A percentile compares a stretch with the other conserved stretches of the same genome.
phyloP scores from a whole-genome alignment of 768 basidiomycete genomes.

The Dioszegia hungarica region DNA sequence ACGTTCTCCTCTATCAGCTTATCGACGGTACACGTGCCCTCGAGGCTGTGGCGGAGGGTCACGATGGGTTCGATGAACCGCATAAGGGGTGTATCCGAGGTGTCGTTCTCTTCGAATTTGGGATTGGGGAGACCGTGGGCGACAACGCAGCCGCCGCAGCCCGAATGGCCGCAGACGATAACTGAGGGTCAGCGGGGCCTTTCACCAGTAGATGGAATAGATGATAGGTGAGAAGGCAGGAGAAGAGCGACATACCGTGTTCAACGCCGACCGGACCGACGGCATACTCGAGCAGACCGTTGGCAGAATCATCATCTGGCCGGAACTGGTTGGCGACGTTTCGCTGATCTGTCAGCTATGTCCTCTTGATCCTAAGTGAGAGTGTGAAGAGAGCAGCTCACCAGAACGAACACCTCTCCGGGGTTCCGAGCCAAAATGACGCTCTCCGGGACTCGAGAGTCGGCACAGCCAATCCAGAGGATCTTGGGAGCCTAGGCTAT shows the following conservation, averaged over 20 bases:
- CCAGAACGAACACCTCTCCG: slow-evolving; percentile 64
- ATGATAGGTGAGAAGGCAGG: no score
- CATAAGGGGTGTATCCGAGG: slow-evolving; percentile 54
- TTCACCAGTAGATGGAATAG: no score
- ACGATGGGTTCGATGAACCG: slow-evolving; percentile 71
- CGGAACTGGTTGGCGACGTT: slow-evolving; percentile 89
- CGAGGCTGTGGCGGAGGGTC: slow-evolving; percentile 51
- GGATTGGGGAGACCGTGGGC: slow-evolving; percentile 34
- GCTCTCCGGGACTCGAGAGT: slow-evolving; percentile 78
- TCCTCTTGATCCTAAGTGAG: background rate
- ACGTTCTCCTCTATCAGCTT: slow-evolving; percentile 46
- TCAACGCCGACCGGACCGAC: slow-evolving; percentile 65
- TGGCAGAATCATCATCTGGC: slow-evolving; percentile 63
- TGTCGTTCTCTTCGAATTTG: slow-evolving; percentile 12
- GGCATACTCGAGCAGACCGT: slow-evolving; percentile 70
- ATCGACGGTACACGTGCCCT: slow-evolving; percentile 31
- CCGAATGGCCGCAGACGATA: slow-evolving; percentile 73
- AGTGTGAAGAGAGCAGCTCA: slow-evolving; percentile 15
- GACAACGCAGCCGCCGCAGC: slow-evolving; percentile 68
- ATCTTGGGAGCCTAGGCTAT: slow-evolving; percentile 33
- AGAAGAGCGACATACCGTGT: slow-evolving; percentile 59
- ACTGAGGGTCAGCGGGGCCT: slow-evolving; percentile 52
- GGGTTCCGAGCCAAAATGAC: slow-evolving; percentile 56
- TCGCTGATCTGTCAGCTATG: slow-evolving; percentile 53
- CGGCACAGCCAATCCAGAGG: slow-evolving; percentile 55